phyloP scores from a whole-genome alignment of 169 alveolate species.

The Theileria luwenshuni region DNA sequence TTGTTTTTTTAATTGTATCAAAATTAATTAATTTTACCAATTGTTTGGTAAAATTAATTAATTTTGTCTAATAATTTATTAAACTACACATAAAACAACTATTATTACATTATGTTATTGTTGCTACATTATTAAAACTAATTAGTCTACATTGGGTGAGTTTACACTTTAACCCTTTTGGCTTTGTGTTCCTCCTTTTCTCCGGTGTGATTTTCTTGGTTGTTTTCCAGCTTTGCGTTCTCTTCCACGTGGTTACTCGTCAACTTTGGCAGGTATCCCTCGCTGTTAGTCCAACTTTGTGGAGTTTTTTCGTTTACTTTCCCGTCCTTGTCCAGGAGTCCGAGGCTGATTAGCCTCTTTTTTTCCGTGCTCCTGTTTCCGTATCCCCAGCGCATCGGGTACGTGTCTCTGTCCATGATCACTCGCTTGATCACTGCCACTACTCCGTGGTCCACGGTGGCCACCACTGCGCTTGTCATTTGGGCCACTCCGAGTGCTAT shows the following conservation, averaged over 20 bases:
- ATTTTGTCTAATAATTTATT: too few species aligned
- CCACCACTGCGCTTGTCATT: constrained; percentile 99
- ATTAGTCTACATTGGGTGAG: too few species aligned
- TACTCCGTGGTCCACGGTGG: constrained; percentile 99
- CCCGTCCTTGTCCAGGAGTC: constrained; percentile 94
- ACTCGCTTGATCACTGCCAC: constrained; percentile 98
- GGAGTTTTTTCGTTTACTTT: constrained; percentile 94
- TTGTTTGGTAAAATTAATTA: too few species aligned
- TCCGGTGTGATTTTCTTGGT: too few species aligned
- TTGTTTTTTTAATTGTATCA: too few species aligned
- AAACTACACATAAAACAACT: too few species aligned
- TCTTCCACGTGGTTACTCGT: constrained; percentile 75
- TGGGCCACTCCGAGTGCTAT: constrained; percentile 98
- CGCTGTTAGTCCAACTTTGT: constrained; percentile 88
- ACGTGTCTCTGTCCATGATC: constrained; percentile 99
- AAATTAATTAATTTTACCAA: too few species aligned
- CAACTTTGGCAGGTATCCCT: constrained; percentile 83
- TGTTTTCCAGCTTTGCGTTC: too few species aligned
- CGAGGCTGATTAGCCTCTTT: constrained; percentile 95
- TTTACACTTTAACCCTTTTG: constrained; percentile 24
- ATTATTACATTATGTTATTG: too few species aligned
- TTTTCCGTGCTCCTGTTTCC: constrained; percentile 99
- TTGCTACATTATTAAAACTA: too few species aligned
- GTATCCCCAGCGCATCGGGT: constrained; percentile 99
- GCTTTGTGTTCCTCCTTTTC: too few species aligned